A percentile compares a stretch with the other conserved stretches of the same genome.
Conservation (phyloP, 2,329 filamentous ascomycete species). For the Talaromyces atroroseus region DNA sequence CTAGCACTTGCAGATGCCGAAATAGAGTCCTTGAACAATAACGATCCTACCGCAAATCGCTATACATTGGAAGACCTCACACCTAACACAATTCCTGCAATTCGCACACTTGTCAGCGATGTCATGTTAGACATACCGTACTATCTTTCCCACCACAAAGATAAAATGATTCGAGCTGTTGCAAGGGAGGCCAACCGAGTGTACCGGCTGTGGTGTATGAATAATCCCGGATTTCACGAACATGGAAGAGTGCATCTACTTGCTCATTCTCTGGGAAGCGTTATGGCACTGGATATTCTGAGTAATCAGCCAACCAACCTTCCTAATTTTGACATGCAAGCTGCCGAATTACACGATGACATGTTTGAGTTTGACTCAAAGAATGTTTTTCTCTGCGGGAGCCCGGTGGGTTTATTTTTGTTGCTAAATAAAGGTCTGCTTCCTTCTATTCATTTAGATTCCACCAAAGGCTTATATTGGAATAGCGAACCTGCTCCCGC, state of each 20-base stretch:
- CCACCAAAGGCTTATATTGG: conserved; percentile 16
- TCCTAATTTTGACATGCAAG: conserved; percentile 43
- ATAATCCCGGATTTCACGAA: conserved; percentile 80
- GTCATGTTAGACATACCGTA: conserved; percentile 98
- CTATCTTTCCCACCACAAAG: conserved; percentile 93
- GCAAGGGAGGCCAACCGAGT: conserved; percentile 89
- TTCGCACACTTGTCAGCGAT: conserved; percentile 91
- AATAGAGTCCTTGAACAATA: conserved; percentile 49
- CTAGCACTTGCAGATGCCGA: conserved; percentile 81
- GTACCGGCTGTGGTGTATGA: conserved; percentile 90
- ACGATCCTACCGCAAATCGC: conserved; percentile 55
- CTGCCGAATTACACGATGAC: conserved; percentile 40
- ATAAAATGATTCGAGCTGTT: conserved; percentile 87
- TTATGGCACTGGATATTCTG: conserved; percentile 88
- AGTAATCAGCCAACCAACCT: conserved; percentile 77
- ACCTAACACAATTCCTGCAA: conserved; percentile 78
- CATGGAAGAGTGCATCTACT: conserved; percentile 84
- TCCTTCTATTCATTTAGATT: background rate
- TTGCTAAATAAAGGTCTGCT: conserved; percentile 62
- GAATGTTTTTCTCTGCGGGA: conserved; percentile 83
- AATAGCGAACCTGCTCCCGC: conserved; percentile 62
- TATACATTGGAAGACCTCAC: conserved; percentile 84
- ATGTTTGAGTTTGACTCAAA: conserved; percentile 89
- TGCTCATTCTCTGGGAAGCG: conserved; percentile 87
- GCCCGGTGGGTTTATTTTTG: conserved; percentile 87